These are phyloP conservation scores for Colletotrichum theobromicola DNA, from an alignment of 2,329 filamentous ascomycete species.

Conservation along the genomic window DNA sequence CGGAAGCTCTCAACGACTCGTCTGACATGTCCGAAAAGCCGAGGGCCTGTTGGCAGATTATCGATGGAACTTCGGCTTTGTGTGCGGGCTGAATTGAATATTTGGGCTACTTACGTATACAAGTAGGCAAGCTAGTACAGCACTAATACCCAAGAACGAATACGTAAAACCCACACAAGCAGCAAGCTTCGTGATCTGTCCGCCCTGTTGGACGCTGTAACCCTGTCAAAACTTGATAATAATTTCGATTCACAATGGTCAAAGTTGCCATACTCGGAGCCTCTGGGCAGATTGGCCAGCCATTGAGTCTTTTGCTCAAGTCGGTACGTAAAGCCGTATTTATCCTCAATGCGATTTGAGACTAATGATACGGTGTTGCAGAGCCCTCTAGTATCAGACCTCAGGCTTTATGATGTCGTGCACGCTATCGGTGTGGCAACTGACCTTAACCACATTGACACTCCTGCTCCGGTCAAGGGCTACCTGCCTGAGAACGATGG, in stretches of 20 bases:
- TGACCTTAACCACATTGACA: constrained; percentile 81
- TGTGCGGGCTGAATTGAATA: not conserved
- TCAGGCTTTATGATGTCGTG: constrained; percentile 22
- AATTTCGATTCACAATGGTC: not conserved
- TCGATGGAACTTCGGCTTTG: not conserved
- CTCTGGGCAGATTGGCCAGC: constrained; percentile 7
- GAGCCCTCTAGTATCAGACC: constrained; percentile 4
- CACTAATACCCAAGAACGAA: not conserved
- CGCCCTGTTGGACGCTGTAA: not conserved
- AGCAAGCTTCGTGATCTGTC: not conserved
- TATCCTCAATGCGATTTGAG: not conserved
- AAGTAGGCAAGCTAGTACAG: not conserved
- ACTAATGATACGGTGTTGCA: not conserved
- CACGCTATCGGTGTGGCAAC: constrained; percentile 68
- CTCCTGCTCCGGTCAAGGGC: constrained; percentile 74
- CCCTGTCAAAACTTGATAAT: not conserved
- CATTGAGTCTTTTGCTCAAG: constrained; percentile 8
- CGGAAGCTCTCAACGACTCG: not conserved
- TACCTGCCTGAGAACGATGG: constrained; percentile 68
- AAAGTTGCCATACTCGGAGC: constrained; percentile 6
- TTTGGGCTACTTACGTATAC: not conserved
- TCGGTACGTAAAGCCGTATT: not conserved
- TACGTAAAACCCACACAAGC: not conserved
- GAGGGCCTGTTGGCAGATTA: not conserved
- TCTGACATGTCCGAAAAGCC: not conserved